Evolutionary conservation across 1,284 basidiomycete genomes (phyloP).

Genomic region (Anthracocystis panici-leucophaei): DNA sequence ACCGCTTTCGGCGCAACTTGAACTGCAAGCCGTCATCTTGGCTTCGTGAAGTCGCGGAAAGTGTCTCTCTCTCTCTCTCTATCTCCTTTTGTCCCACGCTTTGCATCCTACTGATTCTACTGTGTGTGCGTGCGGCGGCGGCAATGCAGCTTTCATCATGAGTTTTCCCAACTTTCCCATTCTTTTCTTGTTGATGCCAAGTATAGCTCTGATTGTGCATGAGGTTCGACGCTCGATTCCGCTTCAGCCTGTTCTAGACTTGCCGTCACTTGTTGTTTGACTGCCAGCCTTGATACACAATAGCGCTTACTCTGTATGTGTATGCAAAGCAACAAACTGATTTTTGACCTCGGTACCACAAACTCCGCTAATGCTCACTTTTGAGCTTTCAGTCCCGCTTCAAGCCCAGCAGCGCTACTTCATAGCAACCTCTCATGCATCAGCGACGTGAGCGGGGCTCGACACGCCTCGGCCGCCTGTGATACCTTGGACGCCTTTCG

Average conservation of each 20-base stretch:
- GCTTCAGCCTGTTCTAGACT: too few species aligned
- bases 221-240: too few species aligned
- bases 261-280: too few species aligned
- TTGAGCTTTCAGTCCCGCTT: not conserved
- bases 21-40: not conserved
- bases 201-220: too few species aligned
- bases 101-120: constrained; percentile 3
- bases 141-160: not conserved
- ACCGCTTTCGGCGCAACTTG: not conserved
- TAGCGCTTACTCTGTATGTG: not conserved
- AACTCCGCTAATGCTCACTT: not conserved
- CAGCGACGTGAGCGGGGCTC: too few species aligned
- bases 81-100: constrained; percentile 12
- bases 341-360: not conserved
- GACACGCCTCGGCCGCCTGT: too few species aligned
- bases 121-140: not conserved
- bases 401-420: not conserved
- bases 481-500: too few species aligned
- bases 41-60: not conserved
- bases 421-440: too few species aligned
- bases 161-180: not conserved
- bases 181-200: not conserved
- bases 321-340: not conserved
- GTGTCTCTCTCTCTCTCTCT: too few species aligned
- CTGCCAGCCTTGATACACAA: too few species aligned